These are phyloP conservation scores for Pseudogymnoascus sp. DNA, from an alignment of 2,329 filamentous ascomycete species.

Conservation along the genomic window DNA sequence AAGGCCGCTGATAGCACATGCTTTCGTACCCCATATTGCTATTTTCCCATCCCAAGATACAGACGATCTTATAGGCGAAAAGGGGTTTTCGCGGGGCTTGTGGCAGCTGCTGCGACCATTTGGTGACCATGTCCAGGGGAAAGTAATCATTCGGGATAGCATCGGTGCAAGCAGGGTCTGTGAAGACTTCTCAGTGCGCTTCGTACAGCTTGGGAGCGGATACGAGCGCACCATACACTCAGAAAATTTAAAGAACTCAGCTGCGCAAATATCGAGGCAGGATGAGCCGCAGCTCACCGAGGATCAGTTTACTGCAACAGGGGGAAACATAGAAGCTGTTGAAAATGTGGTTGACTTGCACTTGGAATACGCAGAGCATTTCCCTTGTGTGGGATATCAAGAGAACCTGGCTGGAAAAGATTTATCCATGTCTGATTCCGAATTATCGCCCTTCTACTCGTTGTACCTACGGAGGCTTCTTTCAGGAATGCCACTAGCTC, in stretches of 20 bases:
- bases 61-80: conserved; percentile 69
- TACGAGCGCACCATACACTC: conserved; percentile 39
- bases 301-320: conserved; percentile 21
- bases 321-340: conserved; percentile 57
- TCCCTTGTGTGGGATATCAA: conserved; percentile 23
- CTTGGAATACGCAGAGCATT: conserved; percentile 63
- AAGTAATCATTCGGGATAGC: conserved; percentile 85
- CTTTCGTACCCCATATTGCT: conserved; percentile 83
- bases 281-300: conserved; percentile 15
- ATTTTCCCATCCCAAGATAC: conserved; percentile 84
- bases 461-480: conserved; percentile 78
- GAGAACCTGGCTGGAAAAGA: conserved; percentile 29
- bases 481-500: conserved; percentile 67
- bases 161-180: conserved; percentile 73
- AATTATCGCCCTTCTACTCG: conserved; percentile 71
- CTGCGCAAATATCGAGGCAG: neutral
- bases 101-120: conserved; percentile 84
- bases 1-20: conserved; percentile 64
- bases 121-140: conserved; percentile 79
- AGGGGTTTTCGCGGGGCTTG: conserved; percentile 76
- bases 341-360: conserved; percentile 77
- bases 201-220: conserved; percentile 62
- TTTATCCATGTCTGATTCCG: neutral
- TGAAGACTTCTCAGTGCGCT: conserved; percentile 86
- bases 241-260: neutral